phyloP scores from a whole-genome alignment of 108 stramenopile species.

The Pseudonitzschia pungens region DNA sequence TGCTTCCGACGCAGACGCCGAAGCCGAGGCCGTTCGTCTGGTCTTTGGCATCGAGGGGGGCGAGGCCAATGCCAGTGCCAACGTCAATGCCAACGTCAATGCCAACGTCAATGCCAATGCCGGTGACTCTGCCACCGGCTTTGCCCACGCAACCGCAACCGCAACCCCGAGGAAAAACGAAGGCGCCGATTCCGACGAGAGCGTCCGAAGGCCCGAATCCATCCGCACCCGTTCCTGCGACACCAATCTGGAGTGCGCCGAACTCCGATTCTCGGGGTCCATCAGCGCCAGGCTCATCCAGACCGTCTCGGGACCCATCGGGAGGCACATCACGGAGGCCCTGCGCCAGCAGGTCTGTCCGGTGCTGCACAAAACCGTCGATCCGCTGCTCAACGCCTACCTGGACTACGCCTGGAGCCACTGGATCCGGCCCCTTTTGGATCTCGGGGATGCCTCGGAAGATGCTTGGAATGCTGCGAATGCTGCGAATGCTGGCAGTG shows the following conservation, averaged over 20 bases:
- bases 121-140: too few species aligned
- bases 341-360: conserved; percentile 51
- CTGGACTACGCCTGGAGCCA: conserved; percentile 21
- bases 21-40: too few species aligned
- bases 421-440: conserved; percentile 27
- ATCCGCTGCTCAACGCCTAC: conserved; percentile 34
- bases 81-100: background rate
- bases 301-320: conserved; percentile 58
- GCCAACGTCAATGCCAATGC: background rate
- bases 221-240: conserved; percentile 29
- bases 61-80: background rate
- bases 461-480: too few species aligned
- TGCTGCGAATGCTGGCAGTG: too few species aligned
- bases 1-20: too few species aligned
- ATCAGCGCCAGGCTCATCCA: conserved; percentile 62
- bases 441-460: too few species aligned
- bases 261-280: conserved; percentile 63
- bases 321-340: conserved; percentile 41
- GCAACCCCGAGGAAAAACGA: background rate
- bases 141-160: background rate
- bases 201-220: conserved; percentile 1
- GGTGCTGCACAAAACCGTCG: conserved; percentile 29
- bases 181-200: too few species aligned
- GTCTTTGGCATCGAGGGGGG: conserved; percentile 1
- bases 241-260: conserved; percentile 21